Evolutionary conservation across 1,284 basidiomycete species (phyloP).

Genomic region (Sphaerobolus stellatus): DNA sequence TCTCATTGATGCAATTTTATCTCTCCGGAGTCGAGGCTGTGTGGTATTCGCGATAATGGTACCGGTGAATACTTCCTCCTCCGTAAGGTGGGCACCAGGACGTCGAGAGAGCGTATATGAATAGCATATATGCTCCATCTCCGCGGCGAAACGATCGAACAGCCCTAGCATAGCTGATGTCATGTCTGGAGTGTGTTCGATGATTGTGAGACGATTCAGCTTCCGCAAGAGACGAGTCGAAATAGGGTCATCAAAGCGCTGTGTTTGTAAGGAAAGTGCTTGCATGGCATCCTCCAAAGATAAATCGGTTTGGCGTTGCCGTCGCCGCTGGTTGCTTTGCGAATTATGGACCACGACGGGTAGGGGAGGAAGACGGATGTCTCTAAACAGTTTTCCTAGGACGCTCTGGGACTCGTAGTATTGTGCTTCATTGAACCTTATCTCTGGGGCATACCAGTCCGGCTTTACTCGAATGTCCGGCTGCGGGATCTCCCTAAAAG

Average conservation of each 20-base stretch:
- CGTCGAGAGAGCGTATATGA: conserved; percentile 45
- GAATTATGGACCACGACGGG: conserved; percentile 5
- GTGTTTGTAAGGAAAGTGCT: conserved; percentile 11
- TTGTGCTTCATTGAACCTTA: conserved; percentile 30
- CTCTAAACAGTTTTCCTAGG: conserved; percentile 58
- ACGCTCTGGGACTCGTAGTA: conserved; percentile 53
- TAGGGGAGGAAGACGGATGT: conserved; percentile 47
- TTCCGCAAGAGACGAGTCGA: conserved; percentile 19
- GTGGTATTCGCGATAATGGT: conserved; percentile 61
- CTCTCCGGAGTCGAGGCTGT: conserved; percentile 53
- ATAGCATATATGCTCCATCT: conserved; percentile 49
- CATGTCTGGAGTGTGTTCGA: conserved; percentile 29
- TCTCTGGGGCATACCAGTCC: conserved; percentile 68
- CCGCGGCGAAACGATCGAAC: conserved; percentile 46
- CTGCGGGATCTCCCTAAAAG: conserved; percentile 47
- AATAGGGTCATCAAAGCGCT: conserved; percentile 27
- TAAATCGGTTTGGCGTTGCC: too few relatives aligned
- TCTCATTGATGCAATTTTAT: conserved; percentile 51
- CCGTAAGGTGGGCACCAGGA: conserved; percentile 46
- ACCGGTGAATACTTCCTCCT: conserved; percentile 62
- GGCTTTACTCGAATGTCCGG: conserved; percentile 40
- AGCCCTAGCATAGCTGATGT: conserved; percentile 26
- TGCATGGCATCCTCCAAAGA: neutral
- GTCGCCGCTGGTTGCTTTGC: conserved; percentile 7
- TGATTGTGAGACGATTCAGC: conserved; percentile 20